Conservation (phyloP, 2,329 filamentous ascomycete species). For the Ceratocystis destructans region DNA sequence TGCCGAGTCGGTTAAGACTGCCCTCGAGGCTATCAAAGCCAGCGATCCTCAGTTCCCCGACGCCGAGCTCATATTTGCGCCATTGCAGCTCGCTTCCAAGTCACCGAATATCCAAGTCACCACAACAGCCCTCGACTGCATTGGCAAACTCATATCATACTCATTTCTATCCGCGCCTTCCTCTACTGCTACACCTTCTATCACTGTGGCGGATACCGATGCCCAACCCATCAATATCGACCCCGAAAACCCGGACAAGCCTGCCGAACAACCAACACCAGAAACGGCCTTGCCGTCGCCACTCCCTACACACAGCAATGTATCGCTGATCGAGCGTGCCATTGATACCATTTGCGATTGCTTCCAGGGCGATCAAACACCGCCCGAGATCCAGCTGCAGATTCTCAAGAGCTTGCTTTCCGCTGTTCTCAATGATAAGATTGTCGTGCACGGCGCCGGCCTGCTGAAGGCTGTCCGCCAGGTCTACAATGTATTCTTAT, state of each 20-base stretch:
- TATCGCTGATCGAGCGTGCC: conserved; percentile 85
- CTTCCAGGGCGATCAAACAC: conserved; percentile 91
- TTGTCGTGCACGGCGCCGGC: conserved; percentile 92
- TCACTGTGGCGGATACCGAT: not conserved
- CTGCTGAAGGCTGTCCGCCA: conserved; percentile 92
- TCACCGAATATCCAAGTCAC: conserved; percentile 73
- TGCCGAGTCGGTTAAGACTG: conserved; percentile 65
- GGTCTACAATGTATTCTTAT: conserved; percentile 96
- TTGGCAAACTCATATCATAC: conserved; percentile 97
- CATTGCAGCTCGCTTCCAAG: conserved; percentile 78
- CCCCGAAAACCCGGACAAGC: not conserved
- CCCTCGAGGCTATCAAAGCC: conserved; percentile 74
- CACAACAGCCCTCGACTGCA: conserved; percentile 87
- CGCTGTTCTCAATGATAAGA: conserved; percentile 95
- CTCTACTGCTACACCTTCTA: not conserved
- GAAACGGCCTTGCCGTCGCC: conserved; percentile 20
- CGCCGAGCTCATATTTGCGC: conserved; percentile 82
- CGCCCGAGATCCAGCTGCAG: conserved; percentile 84
- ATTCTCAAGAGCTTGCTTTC: conserved; percentile 95
- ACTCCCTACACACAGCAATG: conserved; percentile 25
- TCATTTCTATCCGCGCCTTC: conserved; percentile 72
- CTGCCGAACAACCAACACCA: conserved; percentile 34
- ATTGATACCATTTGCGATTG: conserved; percentile 99
- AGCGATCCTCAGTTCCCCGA: conserved; percentile 69
- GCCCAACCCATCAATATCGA: conserved; percentile 7